Evolutionary conservation across 208 protist species (phyloP).

Genomic region (Leishmania turanica): DNA sequence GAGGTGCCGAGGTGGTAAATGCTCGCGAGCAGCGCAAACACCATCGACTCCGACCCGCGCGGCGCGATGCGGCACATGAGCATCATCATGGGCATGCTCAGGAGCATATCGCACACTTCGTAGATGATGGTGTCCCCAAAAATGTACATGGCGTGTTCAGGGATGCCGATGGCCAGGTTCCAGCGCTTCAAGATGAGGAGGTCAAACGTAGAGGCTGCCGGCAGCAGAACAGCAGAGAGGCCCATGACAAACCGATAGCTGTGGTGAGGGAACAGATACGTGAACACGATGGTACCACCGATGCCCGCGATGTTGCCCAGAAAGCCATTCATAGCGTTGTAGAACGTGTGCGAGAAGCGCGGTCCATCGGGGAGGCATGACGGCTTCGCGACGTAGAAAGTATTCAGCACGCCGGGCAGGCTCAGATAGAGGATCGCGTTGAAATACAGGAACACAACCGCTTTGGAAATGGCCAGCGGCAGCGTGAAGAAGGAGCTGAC

Average conservation of each 20-base stretch:
- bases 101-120: slow-evolving; percentile 58
- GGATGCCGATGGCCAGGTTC: slow-evolving; percentile 58
- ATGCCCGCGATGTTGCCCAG: slow-evolving; percentile 53
- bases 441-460: slow-evolving; percentile 36
- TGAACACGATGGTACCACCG: slow-evolving; percentile 49
- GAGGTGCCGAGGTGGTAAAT: slow-evolving; percentile 65
- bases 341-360: slow-evolving; percentile 72
- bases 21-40: slow-evolving; percentile 76
- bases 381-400: slow-evolving; percentile 55
- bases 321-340: slow-evolving; percentile 48
- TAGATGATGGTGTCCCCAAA: slow-evolving; percentile 71
- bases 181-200: slow-evolving; percentile 75
- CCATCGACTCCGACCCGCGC: slow-evolving; percentile 79
- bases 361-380: slow-evolving; percentile 61
- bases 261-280: slow-evolving; percentile 49
- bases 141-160: slow-evolving; percentile 73
- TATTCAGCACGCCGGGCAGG: slow-evolving; percentile 56
- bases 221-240: slow-evolving; percentile 51
- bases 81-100: slow-evolving; percentile 76
- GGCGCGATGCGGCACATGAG: slow-evolving; percentile 85
- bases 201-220: slow-evolving; percentile 63
- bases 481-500: slow-evolving; percentile 33
- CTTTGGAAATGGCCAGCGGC: slow-evolving; percentile 43
- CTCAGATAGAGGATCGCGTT: slow-evolving; percentile 48
- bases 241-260: slow-evolving; percentile 62